Evolutionary conservation across 352 stramenopile species (phyloP).

Genomic region (Globisporangium heterothallicum): DNA sequence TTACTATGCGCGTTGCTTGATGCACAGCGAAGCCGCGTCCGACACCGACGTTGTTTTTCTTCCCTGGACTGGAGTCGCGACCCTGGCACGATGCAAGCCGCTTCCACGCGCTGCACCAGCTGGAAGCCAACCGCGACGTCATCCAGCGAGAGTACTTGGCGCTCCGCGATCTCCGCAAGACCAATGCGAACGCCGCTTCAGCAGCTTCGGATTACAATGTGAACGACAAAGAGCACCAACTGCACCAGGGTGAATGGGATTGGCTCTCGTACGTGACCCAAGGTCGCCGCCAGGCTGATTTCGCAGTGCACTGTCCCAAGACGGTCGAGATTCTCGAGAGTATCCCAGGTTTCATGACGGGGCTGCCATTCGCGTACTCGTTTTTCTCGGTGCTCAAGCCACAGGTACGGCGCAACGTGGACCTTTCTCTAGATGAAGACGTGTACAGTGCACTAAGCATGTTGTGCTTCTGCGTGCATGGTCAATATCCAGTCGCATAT

Average conservation of each 20-base stretch:
- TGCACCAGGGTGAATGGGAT: constrained; percentile 90
- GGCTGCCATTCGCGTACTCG: constrained; percentile 91
- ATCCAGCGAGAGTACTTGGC: constrained; percentile 63
- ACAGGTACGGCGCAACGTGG: constrained; percentile 27
- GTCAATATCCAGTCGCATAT: constrained; percentile 63
- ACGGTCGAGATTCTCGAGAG: constrained; percentile 69
- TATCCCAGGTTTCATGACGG: constrained; percentile 82
- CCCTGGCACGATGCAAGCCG: constrained; percentile 53
- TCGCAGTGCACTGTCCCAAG: constrained; percentile 54
- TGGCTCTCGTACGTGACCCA: constrained; percentile 88
- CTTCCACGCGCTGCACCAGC: constrained; percentile 50
- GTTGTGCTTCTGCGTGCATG: neutral
- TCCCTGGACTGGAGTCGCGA: constrained; percentile 57
- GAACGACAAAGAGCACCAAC: constrained; percentile 65
- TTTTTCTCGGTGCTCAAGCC: constrained; percentile 95
- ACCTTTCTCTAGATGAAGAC: neutral
- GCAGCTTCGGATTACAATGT: constrained; percentile 52
- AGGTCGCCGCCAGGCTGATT: constrained; percentile 55
- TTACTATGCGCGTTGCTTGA: neutral
- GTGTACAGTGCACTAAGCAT: neutral
- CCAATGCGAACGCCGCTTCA: neutral
- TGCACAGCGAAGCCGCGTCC: constrained; percentile 59
- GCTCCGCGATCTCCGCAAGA: constrained; percentile 30
- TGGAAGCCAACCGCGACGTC: constrained; percentile 51
- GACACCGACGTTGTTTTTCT: constrained; percentile 77